Conservation (phyloP, 352 stramenopile genomes). For the Achlya hypogyna region DNA sequence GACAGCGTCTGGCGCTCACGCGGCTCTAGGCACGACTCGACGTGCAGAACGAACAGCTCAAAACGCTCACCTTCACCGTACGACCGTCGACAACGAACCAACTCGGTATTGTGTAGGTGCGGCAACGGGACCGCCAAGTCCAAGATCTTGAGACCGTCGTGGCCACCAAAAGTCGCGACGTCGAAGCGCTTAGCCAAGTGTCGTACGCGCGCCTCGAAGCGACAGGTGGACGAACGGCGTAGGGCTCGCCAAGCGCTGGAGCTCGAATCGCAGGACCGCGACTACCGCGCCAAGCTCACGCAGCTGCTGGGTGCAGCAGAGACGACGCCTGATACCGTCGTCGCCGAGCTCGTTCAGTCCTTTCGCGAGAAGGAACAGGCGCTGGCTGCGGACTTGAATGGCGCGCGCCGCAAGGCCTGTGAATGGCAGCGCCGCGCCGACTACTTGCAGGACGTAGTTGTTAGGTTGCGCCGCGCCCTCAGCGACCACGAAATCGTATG, state of each 20-base stretch:
- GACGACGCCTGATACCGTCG: not conserved
- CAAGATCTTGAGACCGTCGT: not conserved
- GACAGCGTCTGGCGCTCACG: not conserved
- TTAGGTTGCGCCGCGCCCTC: not conserved
- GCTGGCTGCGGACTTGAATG: not conserved
- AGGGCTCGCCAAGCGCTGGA: not conserved
- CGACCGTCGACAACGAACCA: not conserved
- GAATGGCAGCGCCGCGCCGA: not conserved
- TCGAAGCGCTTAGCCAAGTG: not conserved
- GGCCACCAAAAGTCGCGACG: not conserved
- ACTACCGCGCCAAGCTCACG: not conserved
- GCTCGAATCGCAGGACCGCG: not conserved
- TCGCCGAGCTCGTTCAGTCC: not conserved
- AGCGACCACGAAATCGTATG: slow-evolving; percentile 6
- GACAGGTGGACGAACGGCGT: not conserved
- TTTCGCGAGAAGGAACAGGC: slow-evolving; percentile 5
- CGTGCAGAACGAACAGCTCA: not conserved
- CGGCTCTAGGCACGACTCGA: not conserved
- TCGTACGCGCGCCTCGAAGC: not conserved
- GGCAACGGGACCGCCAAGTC: not conserved
- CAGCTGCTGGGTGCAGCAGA: not conserved
- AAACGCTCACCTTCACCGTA: not conserved
- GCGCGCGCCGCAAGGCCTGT: not conserved
- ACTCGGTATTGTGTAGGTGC: not conserved
- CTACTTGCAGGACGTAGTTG: not conserved